Percentiles rank a stretch among this genome's conserved stretches.
Evolutionary conservation across 257 asterid genomes (phyloP).

Genomic region (Primulina huaijiensis): DNA sequence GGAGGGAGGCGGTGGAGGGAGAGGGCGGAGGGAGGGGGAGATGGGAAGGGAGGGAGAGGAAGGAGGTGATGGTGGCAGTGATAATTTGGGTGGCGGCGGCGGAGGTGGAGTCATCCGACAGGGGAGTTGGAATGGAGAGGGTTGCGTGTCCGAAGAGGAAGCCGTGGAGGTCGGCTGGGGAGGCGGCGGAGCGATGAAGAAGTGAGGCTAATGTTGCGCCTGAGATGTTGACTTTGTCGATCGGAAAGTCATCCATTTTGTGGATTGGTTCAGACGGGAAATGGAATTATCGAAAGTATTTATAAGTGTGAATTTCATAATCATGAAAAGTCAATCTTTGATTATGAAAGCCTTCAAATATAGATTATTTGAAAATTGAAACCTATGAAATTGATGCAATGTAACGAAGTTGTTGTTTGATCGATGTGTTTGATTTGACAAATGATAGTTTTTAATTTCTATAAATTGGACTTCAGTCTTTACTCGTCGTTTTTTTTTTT

Average conservation of each 20-base stretch:
- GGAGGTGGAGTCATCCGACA: constrained; percentile 7
- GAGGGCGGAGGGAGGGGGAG: constrained; percentile 30
- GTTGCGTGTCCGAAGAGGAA: constrained; percentile 55
- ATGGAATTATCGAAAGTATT: too few relatives aligned
- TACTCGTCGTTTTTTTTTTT: too few relatives aligned
- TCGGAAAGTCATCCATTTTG: constrained; percentile 52
- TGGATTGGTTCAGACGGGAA: background rate
- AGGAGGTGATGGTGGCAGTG: constrained; percentile 17
- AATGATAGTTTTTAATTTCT: too few relatives aligned
- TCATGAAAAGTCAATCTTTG: too few relatives aligned
- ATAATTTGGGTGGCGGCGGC: background rate
- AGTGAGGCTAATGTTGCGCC: constrained; percentile 74
- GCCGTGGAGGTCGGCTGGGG: constrained; percentile 72
- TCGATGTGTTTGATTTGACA: too few relatives aligned
- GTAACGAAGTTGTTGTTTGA: too few relatives aligned
- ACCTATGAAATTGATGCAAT: too few relatives aligned
- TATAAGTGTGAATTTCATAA: too few relatives aligned
- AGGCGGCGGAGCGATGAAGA: constrained; percentile 72
- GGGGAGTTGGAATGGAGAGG: background rate
- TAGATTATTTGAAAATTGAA: too few relatives aligned
- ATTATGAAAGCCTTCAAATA: too few relatives aligned
- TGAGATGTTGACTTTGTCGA: constrained; percentile 63
- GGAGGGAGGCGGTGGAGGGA: constrained; percentile 27
- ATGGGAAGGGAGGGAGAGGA: constrained; percentile 18
- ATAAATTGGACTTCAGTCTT: too few relatives aligned